Conservation (phyloP, 192 early-diverging fungal species). For the Coemansia sp. region DNA sequence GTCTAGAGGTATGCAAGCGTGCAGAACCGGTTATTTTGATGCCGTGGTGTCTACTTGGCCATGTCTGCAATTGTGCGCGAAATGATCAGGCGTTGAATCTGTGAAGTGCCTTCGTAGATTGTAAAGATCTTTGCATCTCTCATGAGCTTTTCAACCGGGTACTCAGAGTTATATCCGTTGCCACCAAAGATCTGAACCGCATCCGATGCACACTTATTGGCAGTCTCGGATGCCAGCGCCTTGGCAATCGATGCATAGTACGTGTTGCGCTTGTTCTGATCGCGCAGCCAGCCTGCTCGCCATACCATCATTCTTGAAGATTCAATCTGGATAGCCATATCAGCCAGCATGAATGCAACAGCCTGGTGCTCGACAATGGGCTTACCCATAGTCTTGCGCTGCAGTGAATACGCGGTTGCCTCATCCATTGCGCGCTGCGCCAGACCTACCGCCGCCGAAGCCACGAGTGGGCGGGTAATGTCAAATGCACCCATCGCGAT, state of each 20-base stretch:
- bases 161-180: slow-evolving; percentile 83
- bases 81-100: slow-evolving; percentile 93
- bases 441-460: slow-evolving; percentile 83
- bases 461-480: slow-evolving; percentile 88
- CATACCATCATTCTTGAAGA: slow-evolving; percentile 85
- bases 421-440: slow-evolving; percentile 92
- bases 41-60: slow-evolving; percentile 25
- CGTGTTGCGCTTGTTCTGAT: slow-evolving; percentile 85
- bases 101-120: slow-evolving; percentile 96
- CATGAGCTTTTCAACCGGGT: slow-evolving; percentile 95
- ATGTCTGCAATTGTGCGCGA: slow-evolving; percentile 75
- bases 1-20: no score
- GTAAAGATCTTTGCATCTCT: slow-evolving; percentile 93
- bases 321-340: slow-evolving; percentile 95
- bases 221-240: slow-evolving; percentile 78
- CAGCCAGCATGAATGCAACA: slow-evolving; percentile 91
- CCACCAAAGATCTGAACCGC: slow-evolving; percentile 97
- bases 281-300: slow-evolving; percentile 79
- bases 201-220: slow-evolving; percentile 78
- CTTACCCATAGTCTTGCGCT: slow-evolving; percentile 97
- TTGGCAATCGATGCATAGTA: slow-evolving; percentile 95
- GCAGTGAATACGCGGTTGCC: slow-evolving; percentile 81
- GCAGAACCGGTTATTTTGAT: no score
- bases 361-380: slow-evolving; percentile 87
- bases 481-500: slow-evolving; percentile 98